Conservation (phyloP, 2,329 filamentous ascomycete genomes). For the Fusarium sp. region DNA sequence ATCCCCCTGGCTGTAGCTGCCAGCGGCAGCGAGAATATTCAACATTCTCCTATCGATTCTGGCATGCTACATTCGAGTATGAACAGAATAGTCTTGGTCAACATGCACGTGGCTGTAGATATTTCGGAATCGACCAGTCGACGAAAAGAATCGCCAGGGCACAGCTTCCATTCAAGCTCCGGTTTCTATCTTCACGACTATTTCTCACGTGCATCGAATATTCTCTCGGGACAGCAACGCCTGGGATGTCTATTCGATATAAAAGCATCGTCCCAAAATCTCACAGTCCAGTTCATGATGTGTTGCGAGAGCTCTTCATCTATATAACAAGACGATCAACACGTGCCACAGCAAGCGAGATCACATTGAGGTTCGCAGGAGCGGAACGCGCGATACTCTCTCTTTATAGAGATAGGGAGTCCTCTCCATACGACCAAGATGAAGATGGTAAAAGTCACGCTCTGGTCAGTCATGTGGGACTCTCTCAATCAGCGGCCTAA, state of each 20-base stretch:
- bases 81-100: accelerated
- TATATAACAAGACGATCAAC: accelerated
- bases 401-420: background rate
- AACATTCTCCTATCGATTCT: accelerated
- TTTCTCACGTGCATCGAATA: background rate
- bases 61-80: background rate
- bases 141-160: background rate
- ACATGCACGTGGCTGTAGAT: background rate
- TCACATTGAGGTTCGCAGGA: accelerated
- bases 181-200: background rate
- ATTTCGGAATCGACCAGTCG: background rate
- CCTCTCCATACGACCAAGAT: background rate
- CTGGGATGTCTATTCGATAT: background rate
- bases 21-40: accelerated
- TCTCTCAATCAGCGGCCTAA: accelerated
- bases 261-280: accelerated
- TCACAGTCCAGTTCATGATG: background rate
- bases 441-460: accelerated
- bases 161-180: background rate
- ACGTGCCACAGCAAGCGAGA: accelerated
- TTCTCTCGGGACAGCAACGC: background rate
- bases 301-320: accelerated
- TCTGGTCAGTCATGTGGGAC: background rate
- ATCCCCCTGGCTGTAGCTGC: accelerated
- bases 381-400: background rate